Evolutionary conservation across 1,284 basidiomycete genomes (phyloP).

Genomic region (Irpex sp.): DNA sequence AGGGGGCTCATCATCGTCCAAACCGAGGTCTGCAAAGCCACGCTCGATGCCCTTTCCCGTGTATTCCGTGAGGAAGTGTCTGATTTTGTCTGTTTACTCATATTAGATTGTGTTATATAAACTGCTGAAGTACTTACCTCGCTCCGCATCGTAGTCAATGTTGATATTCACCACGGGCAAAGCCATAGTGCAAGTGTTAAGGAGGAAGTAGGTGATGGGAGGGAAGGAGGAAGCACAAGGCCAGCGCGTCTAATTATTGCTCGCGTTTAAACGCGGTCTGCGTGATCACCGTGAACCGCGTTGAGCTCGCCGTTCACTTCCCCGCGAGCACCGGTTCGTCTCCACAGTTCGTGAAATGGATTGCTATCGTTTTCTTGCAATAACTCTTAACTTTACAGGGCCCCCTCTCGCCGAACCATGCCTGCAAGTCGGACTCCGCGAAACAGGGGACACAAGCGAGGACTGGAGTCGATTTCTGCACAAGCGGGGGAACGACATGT

Average conservation of each 20-base stretch:
- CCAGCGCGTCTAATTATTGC: constrained; percentile 5
- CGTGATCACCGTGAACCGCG: not conserved
- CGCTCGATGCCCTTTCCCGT: constrained; percentile 63
- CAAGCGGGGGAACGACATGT: not conserved
- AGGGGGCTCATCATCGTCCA: constrained; percentile 51
- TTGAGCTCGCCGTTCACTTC: too few relatives aligned
- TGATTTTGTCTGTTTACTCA: constrained; percentile 53
- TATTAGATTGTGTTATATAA: constrained; percentile 10
- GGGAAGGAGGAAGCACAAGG: constrained; percentile 4
- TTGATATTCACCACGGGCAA: constrained; percentile 45
- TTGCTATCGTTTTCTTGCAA: not conserved
- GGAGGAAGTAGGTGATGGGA: not conserved
- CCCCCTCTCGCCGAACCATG: not conserved
- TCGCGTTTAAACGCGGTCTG: not conserved
- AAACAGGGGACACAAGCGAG: not conserved
- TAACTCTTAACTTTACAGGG: not conserved
- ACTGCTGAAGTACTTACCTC: constrained; percentile 22
- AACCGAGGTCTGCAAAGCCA: constrained; percentile 67
- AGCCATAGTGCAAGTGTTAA: constrained; percentile 27
- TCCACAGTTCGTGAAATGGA: too few relatives aligned
- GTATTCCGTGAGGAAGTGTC: constrained; percentile 64
- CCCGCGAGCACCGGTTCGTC: too few relatives aligned
- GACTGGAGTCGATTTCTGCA: not conserved
- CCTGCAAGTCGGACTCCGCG: not conserved
- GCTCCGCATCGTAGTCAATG: constrained; percentile 45